Base-by-base conservation (phyloP, 140 eudicot genomes). In the Flaveria floridana region DNA sequence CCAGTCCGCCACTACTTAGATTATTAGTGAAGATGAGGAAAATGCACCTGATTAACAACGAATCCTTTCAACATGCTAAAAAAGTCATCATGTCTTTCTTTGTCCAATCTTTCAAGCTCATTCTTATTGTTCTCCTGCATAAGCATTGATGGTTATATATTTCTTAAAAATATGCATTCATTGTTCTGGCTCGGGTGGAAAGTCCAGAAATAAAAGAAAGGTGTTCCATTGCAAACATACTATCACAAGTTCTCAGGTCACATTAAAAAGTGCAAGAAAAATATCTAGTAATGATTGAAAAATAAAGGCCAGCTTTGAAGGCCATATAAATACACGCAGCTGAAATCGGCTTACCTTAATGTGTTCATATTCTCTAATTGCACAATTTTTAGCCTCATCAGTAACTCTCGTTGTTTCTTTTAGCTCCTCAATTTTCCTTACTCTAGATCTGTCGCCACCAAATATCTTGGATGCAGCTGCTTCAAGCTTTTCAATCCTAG, bases 381-480 rank as follows among this genome's bases (percentile, higher is more conserved):
- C 99, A 79, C 89, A 77, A 62, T 30, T 77, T 90, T 88, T 93
- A 44, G 97, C 99, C 74, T 88, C 92, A 76, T 93, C 97, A 1
- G 97, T 93, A 69, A 77, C 89, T 75, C 83, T 86, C 58, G 88
- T 72, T 66, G 94, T 85, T 82, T 90, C 99, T 75, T 86, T 84
- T 69, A 93, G 51, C 85, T 90, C 99, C 44, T 93, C 99, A 66
- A 93, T 85, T 81, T 90, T 93, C 44, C 85, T 87, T 73, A 93
- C 85, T 68, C 97, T 87, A 47, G 95, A 76, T 51, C 95, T 81
- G 85, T 94, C 99, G 15, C 99, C 99, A 57, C 99, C 99, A 80
- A 94, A 94, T 85, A 94, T 85, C 85, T 86, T 94, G 65, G 96
- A 90, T 21, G 97, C 86, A 76, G 99, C 92, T 82, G 88, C 92